These are phyloP conservation scores for Erodium maritimum DNA, from an alignment of 345 rosid species.

Conservation along the genomic window DNA sequence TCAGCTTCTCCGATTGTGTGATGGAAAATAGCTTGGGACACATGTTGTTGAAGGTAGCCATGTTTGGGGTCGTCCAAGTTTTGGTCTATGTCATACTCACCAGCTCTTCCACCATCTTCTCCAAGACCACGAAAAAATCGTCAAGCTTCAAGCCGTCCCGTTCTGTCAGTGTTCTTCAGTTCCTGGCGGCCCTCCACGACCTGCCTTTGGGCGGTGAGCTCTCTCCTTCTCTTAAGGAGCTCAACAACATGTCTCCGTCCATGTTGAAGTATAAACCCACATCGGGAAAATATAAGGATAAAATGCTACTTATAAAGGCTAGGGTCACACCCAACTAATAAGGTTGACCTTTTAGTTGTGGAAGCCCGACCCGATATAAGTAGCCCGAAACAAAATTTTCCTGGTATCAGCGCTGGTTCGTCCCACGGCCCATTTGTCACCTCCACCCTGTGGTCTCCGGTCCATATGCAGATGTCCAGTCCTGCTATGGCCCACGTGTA, in stretches of 20 bases:
- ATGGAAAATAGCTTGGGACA: conserved; percentile 30
- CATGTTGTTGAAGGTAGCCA: conserved; percentile 26
- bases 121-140: conserved; percentile 15
- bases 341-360: no score
- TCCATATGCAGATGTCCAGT: no score
- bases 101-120: conserved; percentile 41
- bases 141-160: conserved; percentile 31
- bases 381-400: background rate
- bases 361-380: no score
- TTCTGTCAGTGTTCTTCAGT: conserved; percentile 28
- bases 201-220: conserved; percentile 26
- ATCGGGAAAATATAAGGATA: no score
- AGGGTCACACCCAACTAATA: no score
- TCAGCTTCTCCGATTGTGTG: no score
- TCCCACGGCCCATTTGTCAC: no score
- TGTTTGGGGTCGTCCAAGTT: conserved; percentile 34
- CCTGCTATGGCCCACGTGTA: no score
- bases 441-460: no score
- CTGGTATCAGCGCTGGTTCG: no score
- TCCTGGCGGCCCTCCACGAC: conserved; percentile 26
- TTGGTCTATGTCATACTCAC: conserved; percentile 43
- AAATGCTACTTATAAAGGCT: no score
- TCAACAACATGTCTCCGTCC: conserved; percentile 10
- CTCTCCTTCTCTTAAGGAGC: conserved; percentile 19
- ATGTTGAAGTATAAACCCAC: no score